These are phyloP conservation scores for Zarea fungicola DNA, from an alignment of 2,329 filamentous ascomycete species.

Conservation along the genomic window DNA sequence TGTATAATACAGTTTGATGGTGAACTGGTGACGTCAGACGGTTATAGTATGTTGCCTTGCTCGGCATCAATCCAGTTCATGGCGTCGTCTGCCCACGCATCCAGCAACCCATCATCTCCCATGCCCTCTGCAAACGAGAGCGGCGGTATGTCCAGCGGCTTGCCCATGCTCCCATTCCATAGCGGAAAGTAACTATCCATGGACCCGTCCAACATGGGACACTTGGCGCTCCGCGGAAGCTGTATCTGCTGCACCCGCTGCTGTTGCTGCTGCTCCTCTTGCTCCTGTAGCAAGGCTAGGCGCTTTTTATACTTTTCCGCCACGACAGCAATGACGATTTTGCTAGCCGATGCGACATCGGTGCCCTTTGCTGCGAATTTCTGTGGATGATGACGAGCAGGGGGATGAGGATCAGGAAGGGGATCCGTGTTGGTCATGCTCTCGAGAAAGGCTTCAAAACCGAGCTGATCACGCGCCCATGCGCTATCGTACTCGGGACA, in stretches of 20 bases:
- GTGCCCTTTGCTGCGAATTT: conserved; percentile 21
- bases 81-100: conserved; percentile 1
- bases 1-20: too few species aligned
- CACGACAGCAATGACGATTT: conserved; percentile 41
- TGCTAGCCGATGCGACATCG: conserved; percentile 41
- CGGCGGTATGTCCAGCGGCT: background rate
- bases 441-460: conserved; percentile 35
- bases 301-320: conserved; percentile 41
- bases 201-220: conserved; percentile 49
- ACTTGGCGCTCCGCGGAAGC: conserved; percentile 25
- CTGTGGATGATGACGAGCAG: too few species aligned
- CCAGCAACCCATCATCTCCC: background rate
- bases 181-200: conserved; percentile 40
- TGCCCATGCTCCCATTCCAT: conserved; percentile 37
- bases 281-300: conserved; percentile 27
- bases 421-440: conserved; percentile 27
- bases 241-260: conserved; percentile 16
- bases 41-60: background rate
- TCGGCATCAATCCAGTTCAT: background rate
- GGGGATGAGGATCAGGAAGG: too few species aligned
- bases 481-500: conserved; percentile 32
- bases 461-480: conserved; percentile 34
- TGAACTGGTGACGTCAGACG: too few species aligned
- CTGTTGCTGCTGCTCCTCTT: conserved; percentile 9
- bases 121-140: background rate